These are phyloP conservation scores for Pogostemon cablin DNA, from an alignment of 257 asterid species.

Conservation along the genomic window DNA sequence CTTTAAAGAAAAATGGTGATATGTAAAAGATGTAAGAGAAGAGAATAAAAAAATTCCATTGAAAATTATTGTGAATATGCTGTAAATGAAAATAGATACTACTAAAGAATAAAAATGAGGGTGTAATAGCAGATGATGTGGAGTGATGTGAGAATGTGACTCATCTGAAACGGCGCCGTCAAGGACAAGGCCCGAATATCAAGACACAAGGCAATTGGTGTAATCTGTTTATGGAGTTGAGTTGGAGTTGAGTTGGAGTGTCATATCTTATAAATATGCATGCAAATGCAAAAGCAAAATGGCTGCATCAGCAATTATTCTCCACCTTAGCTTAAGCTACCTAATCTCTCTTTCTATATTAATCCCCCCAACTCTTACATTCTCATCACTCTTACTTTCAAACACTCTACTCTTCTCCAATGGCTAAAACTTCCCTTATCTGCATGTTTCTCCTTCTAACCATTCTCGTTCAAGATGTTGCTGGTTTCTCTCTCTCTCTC, in stretches of 20 bases:
- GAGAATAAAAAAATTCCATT: too few relatives aligned
- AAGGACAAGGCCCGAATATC: conserved; percentile 32
- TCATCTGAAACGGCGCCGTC: conserved; percentile 68
- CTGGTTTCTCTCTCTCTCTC: conserved; percentile 40
- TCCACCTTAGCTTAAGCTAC: neutral
- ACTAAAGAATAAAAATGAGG: neutral
- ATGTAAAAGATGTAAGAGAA: too few relatives aligned
- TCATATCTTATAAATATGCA: conserved; percentile 30
- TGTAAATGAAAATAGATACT: neutral
- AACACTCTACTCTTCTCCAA: neutral
- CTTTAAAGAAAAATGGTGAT: too few relatives aligned
- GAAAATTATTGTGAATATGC: neutral
- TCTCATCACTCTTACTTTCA: conserved; percentile 1
- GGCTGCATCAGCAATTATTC: conserved; percentile 46
- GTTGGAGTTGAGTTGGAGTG: conserved; percentile 24
- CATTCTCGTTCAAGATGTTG: conserved; percentile 34
- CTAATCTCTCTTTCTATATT: conserved; percentile 11
- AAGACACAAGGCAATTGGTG: conserved; percentile 25
- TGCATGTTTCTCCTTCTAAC: conserved; percentile 39
- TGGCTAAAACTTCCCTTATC: conserved; percentile 35
- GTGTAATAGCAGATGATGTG: conserved; percentile 25
- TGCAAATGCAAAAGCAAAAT: conserved; percentile 12
- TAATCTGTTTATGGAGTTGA: conserved; percentile 25
- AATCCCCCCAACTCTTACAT: neutral
- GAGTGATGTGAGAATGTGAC: conserved; percentile 46